Evolutionary conservation across 2,329 filamentous ascomycete species (phyloP), one percentile per base, ranked within the genome.

Genomic region (Ambrosiella cleistominuta): DNA sequence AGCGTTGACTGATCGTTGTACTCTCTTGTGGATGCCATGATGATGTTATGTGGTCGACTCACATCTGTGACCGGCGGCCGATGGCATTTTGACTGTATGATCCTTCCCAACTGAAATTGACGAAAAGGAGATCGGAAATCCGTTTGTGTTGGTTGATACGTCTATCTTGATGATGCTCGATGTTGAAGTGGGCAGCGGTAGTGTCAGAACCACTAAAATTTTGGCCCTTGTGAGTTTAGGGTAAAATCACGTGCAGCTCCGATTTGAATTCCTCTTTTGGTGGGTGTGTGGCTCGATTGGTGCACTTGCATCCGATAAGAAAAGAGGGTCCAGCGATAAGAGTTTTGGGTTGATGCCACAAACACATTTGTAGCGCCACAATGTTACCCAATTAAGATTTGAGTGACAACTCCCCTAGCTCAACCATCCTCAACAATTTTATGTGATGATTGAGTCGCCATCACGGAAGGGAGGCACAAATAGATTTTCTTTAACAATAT

Each of bases 11-110:
- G 44, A 19, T 19, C 27, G 27, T 19, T 47, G 15, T 42, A 35
- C 47, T 57, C 50, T 38, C 56, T 45, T 50, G 49, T 53, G 50
- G 45, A 58, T 40, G 47, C 19, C 27, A 27, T 58, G 15, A 37
- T 51, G 17, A 36, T 51, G 38, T 17, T 35, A 42, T 27, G 27
- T 35, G n/a, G 19, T 51, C 47, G 47, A 86, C 86, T 86, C 77
- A 91, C 86, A 79, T 85, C 86, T 82, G 83, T 90, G 85, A 76
- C 86, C 86, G 72, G 84, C 79, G 82, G 88, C 85, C 71, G 86
- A 84, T 85, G 85, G 81, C 86, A 93, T 93, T 74, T 81, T 89
- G 83, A 76, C 75, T 75, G 60, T 63, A 60, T 62, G 54, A 61
- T 63, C 61, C 61, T 63, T 61, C 71, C 68, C 69, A 70, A 73